Evolutionary conservation across 139 green algal species (phyloP).

Genomic region (Gonium pectorale): DNA sequence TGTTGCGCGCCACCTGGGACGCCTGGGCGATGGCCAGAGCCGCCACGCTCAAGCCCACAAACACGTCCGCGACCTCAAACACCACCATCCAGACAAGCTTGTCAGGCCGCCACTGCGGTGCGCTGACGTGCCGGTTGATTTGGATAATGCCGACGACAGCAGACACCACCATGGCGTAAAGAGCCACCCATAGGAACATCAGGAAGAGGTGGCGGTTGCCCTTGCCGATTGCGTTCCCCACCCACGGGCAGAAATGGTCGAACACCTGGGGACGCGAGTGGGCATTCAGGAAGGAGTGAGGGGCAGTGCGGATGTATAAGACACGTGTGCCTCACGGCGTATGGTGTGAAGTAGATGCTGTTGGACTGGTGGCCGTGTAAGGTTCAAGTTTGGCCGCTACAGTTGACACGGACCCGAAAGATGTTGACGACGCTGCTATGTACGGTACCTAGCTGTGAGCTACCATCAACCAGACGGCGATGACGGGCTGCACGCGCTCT

Average conservation of each 20-base stretch:
- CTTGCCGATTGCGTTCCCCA: constrained; percentile 91
- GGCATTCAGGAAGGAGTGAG: too few relatives aligned
- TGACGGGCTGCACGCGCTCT: too few relatives aligned
- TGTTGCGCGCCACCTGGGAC: constrained; percentile 82
- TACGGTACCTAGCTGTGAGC: too few relatives aligned
- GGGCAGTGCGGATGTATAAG: too few relatives aligned
- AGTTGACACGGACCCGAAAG: too few relatives aligned
- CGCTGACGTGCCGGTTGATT: constrained; percentile 48
- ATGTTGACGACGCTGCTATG: too few relatives aligned
- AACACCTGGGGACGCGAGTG: constrained; percentile 85
- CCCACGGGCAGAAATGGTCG: constrained; percentile 99
- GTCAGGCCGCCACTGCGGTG: constrained; percentile 7
- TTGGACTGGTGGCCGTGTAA: too few relatives aligned
- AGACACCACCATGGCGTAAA: constrained; percentile 74
- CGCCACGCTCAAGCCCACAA: constrained; percentile 86
- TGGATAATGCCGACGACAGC: constrained; percentile 65
- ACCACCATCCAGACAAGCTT: constrained; percentile 61
- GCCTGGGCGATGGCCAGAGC: constrained; percentile 87
- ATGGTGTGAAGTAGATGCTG: too few relatives aligned
- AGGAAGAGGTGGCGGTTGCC: constrained; percentile 88
- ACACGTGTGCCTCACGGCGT: too few relatives aligned
- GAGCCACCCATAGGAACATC: constrained; percentile 88
- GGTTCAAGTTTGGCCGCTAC: too few relatives aligned
- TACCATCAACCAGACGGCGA: too few relatives aligned
- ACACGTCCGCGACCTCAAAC: constrained; percentile 87